Evolutionary conservation across 306 rosid species (phyloP), one percentile per base, ranked within the genome.

Genomic region (Cucurbita ficifolia): DNA sequence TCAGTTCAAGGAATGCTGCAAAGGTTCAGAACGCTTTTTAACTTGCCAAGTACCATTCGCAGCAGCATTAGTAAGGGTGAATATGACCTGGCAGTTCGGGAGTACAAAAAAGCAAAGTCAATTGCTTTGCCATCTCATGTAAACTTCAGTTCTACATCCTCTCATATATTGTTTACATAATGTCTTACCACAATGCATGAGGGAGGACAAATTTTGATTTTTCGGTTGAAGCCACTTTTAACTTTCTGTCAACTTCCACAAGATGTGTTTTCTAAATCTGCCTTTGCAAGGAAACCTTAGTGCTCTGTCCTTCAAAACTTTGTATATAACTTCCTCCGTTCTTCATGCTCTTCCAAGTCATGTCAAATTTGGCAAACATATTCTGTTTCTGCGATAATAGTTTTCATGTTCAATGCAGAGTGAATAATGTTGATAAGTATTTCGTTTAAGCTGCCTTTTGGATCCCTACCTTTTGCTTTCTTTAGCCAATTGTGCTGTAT

Each of bases 1-100:
- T 89, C 96, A 51, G 99, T 89, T 40, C 99, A 94, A 84, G 97
- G 99, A 83, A 94, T 94, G 99, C 84, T 94, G 64, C 99, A 94
- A 87, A 91, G 97, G 87, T 94, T 94, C 79, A 88, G 97, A 43
- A 94, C 99, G 1, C 84, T 94, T 18, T 94, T 94, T 85, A 94
- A 94, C 83, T 83, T 94, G 81, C 99, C 99, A 67, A 94, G 93
- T 81, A 89, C 96, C 24, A 94, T 94, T 76, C 97, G 99, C 72
- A 86, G 79, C 65, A 91, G 97, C 88, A 91, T 94, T 78, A 84
- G 97, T 79, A 94, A 94, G 91, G 99, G 99, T 76, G 99, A 94
- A 83, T 89, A 83, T 78, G 99, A 94, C 78, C 87, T 94, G 89
- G 96, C 99, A 55, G 99, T 94, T 35, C 84, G 99, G 84, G 99